Percentiles rank a stretch among this genome's conserved stretches.
Evolutionary conservation across 495 filamentous ascomycete genomes (phyloP).

Genomic region (Arthonia radiata): DNA sequence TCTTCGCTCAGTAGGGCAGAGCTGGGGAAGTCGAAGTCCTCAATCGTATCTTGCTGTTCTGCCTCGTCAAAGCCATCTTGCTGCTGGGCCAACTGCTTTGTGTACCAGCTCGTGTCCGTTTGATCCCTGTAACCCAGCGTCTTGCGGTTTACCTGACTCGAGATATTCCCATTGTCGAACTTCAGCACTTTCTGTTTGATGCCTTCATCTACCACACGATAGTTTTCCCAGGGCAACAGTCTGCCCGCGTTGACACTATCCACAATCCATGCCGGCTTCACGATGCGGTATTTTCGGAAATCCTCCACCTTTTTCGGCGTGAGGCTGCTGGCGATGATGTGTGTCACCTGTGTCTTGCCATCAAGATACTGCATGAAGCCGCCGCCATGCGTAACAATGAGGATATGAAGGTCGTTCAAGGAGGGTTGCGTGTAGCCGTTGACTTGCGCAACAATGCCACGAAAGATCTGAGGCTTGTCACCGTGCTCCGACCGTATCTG

Average conservation of each 20-base stretch:
- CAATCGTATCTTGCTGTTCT: no score
- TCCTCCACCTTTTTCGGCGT: constrained; percentile 82
- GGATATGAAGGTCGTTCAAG: constrained; percentile 57
- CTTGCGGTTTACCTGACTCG: constrained; percentile 34
- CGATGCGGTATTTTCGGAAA: constrained; percentile 64
- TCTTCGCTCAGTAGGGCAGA: no score
- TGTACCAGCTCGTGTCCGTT: constrained; percentile 56
- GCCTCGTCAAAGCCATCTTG: no score
- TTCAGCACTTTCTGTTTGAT: constrained; percentile 50
- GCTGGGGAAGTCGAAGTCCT: no score
- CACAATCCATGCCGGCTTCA: constrained; percentile 88
- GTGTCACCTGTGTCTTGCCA: constrained; percentile 75
- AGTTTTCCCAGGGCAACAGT: constrained; percentile 63
- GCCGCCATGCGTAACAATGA: constrained; percentile 77
- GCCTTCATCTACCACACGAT: constrained; percentile 57
- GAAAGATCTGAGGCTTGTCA: constrained; percentile 65
- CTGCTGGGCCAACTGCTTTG: constrained; percentile 41
- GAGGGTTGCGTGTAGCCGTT: constrained; percentile 88
- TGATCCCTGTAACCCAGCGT: constrained; percentile 44
- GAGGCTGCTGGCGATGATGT: constrained; percentile 75
- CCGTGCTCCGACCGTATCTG: constrained; percentile 40
- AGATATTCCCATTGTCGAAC: constrained; percentile 44
- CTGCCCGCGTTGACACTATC: constrained; percentile 65
- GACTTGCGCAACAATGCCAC: constrained; percentile 66
- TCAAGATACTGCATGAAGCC: constrained; percentile 89